Conservation (phyloP, 495 filamentous ascomycete species). For the Penicillium coffeae region DNA sequence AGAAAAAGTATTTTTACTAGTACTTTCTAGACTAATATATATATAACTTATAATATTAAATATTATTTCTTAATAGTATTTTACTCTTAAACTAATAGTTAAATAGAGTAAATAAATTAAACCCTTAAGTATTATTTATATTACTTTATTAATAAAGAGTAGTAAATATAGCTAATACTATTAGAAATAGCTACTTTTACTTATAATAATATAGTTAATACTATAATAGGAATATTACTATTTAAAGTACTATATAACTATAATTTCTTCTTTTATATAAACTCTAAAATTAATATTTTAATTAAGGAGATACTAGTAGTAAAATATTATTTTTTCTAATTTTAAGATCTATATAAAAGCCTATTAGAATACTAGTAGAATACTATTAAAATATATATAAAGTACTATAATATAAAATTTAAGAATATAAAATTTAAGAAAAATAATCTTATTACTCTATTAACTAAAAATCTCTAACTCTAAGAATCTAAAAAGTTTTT, state of each 20-base stretch:
- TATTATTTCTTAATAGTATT: background rate
- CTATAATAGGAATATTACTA: too few species aligned
- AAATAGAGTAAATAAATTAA: background rate
- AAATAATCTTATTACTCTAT: background rate
- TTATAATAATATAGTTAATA: too few species aligned
- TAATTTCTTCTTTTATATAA: too few species aligned
- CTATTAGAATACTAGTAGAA: background rate
- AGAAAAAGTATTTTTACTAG: background rate
- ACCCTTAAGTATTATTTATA: background rate
- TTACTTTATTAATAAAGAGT: background rate
- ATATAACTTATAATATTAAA: background rate
- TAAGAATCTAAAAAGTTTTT: background rate
- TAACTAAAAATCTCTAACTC: background rate
- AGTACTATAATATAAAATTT: background rate
- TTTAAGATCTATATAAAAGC: too few species aligned
- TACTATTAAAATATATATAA: background rate
- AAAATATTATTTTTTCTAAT: too few species aligned
- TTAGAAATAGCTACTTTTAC: background rate
- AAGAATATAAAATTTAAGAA: background rate
- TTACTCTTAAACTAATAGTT: background rate
- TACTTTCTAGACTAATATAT: background rate
- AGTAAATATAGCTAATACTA: background rate
- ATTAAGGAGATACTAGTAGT: too few species aligned
- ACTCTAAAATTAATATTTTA: too few species aligned
- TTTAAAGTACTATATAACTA: too few species aligned